Conservation (phyloP, 2,329 filamentous ascomycete species). For the Monilinia polystroma region DNA sequence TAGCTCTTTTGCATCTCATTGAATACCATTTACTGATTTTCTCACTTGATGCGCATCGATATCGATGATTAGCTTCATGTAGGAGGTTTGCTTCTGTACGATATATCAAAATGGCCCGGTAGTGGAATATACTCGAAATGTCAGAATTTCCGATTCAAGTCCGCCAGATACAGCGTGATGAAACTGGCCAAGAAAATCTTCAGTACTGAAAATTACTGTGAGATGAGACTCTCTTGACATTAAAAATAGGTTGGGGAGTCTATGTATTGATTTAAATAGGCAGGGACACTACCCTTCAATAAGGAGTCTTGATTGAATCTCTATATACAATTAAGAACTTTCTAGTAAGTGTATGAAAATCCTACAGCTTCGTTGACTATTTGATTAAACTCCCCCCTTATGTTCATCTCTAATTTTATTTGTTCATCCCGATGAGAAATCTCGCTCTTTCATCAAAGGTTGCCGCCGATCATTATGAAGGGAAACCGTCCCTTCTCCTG, state of each 20-base stretch:
- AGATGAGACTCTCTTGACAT: not conserved
- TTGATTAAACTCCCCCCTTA: not conserved
- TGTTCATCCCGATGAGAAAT: not conserved
- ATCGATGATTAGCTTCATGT: not conserved
- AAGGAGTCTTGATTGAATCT: not conserved
- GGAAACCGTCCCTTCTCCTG: not conserved
- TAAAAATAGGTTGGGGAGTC: not conserved
- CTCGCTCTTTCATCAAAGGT: not conserved
- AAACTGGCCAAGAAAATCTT: not conserved
- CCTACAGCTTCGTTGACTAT: not conserved
- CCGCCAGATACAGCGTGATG: not conserved
- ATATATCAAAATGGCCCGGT: not conserved
- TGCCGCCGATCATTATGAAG: not conserved
- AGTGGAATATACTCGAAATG: too few relatives aligned
- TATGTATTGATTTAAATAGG: not conserved
- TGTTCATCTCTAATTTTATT: slow-evolving; percentile 2
- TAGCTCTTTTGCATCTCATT: too few relatives aligned
- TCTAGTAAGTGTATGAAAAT: not conserved
- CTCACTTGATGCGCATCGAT: not conserved
- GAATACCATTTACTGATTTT: not conserved
- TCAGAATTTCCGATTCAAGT: too few relatives aligned
- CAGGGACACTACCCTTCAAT: not conserved
- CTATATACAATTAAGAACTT: slow-evolving; percentile 8
- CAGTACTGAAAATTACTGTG: not conserved
- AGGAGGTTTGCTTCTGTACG: not conserved